phyloP scores from a whole-genome alignment of 2,329 filamentous ascomycete species.

The Epicoccum nigrum region DNA sequence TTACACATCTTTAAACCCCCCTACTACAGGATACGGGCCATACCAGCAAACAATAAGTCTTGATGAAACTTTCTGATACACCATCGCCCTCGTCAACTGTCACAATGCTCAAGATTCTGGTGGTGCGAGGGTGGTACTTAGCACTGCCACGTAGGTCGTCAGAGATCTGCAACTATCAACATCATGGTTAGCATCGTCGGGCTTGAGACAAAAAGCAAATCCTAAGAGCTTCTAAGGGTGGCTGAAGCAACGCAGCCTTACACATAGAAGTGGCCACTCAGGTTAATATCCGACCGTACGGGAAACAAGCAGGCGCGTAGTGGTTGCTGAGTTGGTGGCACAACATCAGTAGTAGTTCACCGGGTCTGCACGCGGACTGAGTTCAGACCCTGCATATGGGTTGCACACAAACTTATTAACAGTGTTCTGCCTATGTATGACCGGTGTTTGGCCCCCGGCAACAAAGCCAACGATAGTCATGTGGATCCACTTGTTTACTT shows the following conservation, averaged over 20 bases:
- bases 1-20: too few relatives aligned
- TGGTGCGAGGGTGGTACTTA: too few relatives aligned
- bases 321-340: slow-evolving; percentile 1
- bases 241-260: neutral
- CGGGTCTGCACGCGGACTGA: slow-evolving; percentile 1
- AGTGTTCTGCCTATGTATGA: neutral
- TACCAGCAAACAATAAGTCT: too few relatives aligned
- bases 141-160: too few relatives aligned
- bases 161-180: neutral
- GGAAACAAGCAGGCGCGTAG: neutral
- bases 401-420: slow-evolving; percentile 6
- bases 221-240: neutral
- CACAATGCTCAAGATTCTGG: too few relatives aligned
- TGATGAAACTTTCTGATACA: too few relatives aligned
- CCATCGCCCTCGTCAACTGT: too few relatives aligned
- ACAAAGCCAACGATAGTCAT: neutral
- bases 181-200: neutral
- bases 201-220: neutral
- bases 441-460: neutral
- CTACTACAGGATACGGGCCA: too few relatives aligned
- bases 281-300: neutral
- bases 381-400: slow-evolving; percentile 8
- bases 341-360: slow-evolving; percentile 1
- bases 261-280: slow-evolving; percentile 1
- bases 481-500: neutral